Conservation (phyloP, 2,329 filamentous ascomycete genomes). For the Westerdykella sp. region DNA sequence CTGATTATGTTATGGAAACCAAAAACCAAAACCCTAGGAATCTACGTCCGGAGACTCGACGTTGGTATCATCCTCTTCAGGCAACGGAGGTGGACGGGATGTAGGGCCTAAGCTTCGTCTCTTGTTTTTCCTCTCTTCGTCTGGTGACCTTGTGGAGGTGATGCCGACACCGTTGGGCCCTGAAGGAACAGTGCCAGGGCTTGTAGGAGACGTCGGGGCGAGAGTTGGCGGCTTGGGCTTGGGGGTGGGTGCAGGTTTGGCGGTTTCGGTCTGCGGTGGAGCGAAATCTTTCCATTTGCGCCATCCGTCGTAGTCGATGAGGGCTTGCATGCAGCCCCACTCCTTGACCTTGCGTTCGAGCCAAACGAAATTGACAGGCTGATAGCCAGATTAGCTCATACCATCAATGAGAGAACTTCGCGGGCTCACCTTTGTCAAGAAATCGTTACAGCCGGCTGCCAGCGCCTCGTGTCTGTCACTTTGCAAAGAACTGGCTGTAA, state of each 20-base stretch:
- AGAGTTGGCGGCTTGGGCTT: conserved; percentile 10
- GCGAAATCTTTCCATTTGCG: conserved; percentile 87
- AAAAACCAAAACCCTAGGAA: conserved; percentile 1
- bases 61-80: conserved; percentile 24
- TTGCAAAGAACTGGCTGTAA: conserved; percentile 90
- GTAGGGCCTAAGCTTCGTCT: conserved; percentile 26
- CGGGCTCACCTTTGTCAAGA: conserved; percentile 78
- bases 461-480: conserved; percentile 92
- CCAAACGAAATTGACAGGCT: conserved; percentile 98
- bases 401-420: neutral
- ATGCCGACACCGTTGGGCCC: conserved; percentile 14
- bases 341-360: conserved; percentile 96
- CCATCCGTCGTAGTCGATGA: conserved; percentile 98
- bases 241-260: conserved; percentile 27
- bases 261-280: conserved; percentile 27
- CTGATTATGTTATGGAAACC: conserved; percentile 1
- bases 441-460: conserved; percentile 95
- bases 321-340: conserved; percentile 99
- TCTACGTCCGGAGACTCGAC: conserved; percentile 18
- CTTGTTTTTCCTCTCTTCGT: conserved; percentile 30
- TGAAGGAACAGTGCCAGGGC: conserved; percentile 10
- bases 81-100: conserved; percentile 15
- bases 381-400: conserved; percentile 15
- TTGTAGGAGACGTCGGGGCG: conserved; percentile 11
- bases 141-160: conserved; percentile 13